Percentiles rank a stretch among this genome's conserved stretches.
Conservation (phyloP, 148 eudicot species). For the Silene conica region DNA sequence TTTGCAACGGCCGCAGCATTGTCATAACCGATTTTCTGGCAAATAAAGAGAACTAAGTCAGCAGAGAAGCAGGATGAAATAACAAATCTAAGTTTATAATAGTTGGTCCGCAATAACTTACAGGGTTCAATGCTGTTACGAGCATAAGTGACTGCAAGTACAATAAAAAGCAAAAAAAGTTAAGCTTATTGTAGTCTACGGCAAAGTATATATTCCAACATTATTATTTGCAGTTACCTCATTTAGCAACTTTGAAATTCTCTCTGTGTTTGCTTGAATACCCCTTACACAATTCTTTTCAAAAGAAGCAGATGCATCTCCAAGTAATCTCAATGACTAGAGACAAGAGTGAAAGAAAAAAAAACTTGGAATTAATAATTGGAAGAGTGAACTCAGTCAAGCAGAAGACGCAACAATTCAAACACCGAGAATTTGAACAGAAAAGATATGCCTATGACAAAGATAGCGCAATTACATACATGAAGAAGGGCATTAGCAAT, state of each 20-base stretch:
- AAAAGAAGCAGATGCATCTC: slow-evolving; percentile 91
- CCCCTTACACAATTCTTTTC: slow-evolving; percentile 96
- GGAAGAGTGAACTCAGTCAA: not conserved
- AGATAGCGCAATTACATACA: slow-evolving; percentile 36
- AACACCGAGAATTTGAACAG: not conserved
- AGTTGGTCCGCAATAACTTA: slow-evolving; percentile 39
- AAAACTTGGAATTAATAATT: not conserved
- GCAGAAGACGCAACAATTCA: not conserved
- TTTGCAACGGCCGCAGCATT: slow-evolving; percentile 95
- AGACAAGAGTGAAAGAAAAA: slow-evolving; percentile 2
- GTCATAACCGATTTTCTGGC: slow-evolving; percentile 95
- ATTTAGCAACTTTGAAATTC: slow-evolving; percentile 72
- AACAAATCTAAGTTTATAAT: not conserved
- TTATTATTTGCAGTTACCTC: slow-evolving; percentile 44
- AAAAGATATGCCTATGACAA: not conserved
- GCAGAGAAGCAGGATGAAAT: not conserved
- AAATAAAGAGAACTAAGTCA: slow-evolving; percentile 14
- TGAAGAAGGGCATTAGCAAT: slow-evolving; percentile 84
- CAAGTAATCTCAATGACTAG: slow-evolving; percentile 81
- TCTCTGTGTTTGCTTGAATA: slow-evolving; percentile 83
- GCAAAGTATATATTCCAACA: not conserved
- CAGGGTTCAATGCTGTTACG: slow-evolving; percentile 93
- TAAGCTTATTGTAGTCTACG: slow-evolving; percentile 5
- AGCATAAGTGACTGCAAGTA: slow-evolving; percentile 90
- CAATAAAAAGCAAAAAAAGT: slow-evolving; percentile 20